Evolutionary conservation across 257 asterid genomes (phyloP), one percentile per base, ranked within the genome.

Genomic region (Solanum pinnatisectum): DNA sequence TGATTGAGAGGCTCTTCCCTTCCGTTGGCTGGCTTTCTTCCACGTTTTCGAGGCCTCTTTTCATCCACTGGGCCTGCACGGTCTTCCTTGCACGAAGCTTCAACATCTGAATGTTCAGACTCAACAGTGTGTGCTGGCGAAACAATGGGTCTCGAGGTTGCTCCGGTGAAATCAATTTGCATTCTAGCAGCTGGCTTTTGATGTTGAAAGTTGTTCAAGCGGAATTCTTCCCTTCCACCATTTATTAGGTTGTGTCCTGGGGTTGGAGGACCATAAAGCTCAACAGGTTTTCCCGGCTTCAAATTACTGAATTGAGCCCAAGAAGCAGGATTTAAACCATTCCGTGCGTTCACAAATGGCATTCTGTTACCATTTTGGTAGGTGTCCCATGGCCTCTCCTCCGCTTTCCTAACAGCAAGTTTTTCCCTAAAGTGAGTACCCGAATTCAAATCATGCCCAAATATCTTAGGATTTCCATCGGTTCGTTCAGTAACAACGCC

Each of bases 1-100:
- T 96, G 99, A 88, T 96, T 95, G 40, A 95, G 95, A 46, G 99
- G 95, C 91, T 94, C 99, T 35, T 94, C 98, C 88, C 98, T 91
- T 87, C 99, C 98, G 74, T 96, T 92, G 49, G 98, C 96, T 3
- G 98, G 98, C 86, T 96, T 95, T 18, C 99, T 90, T 10, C 99
- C 99, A 46, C 99, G 96, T 87, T 97, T 97, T 78, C 96, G 90
- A 10, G 98, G 98, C 91, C 94, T 92, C 90, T 88, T 94, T 84
- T 93, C 96, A 74, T 94, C 97, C 23, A 74, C 86, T 20, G 90
- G 85, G 36, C 92, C 91, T 15, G 89, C 81, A 25, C 68, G 89
- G 52, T 93, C 98, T 76, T 95, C 96, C 83, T 92, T 94, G 91
- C 93, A 90, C 3, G 95, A 86, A 90, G 93, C 95, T 89, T 96